phyloP scores from a whole-genome alignment of 2,329 filamentous ascomycete species.

The Fusarium gaditjirri region DNA sequence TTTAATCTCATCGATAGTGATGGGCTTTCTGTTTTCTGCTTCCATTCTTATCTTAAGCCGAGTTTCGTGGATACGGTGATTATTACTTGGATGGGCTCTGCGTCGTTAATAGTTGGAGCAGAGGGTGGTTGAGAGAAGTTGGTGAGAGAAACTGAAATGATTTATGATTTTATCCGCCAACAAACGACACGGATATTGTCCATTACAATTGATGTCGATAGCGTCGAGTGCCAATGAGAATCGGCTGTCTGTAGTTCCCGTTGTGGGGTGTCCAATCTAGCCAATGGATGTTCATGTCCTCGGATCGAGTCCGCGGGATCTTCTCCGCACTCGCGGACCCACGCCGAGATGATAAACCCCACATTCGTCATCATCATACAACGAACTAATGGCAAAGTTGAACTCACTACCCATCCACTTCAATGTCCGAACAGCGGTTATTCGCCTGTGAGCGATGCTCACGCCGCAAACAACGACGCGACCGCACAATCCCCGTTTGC shows the following conservation, averaged over 20 bases:
- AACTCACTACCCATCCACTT: not conserved
- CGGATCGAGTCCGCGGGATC: not conserved
- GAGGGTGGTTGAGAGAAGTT: too few relatives aligned
- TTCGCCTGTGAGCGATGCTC: not conserved
- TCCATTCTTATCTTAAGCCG: too few relatives aligned
- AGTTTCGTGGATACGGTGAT: too few relatives aligned
- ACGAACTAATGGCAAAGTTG: not conserved
- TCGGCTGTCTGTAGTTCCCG: not conserved
- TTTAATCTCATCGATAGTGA: not conserved
- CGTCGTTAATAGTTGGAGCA: too few relatives aligned
- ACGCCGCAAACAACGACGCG: not conserved
- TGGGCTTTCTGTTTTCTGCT: fast-evolving
- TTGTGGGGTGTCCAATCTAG: not conserved
- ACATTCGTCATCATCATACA: not conserved
- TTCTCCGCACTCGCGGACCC: not conserved
- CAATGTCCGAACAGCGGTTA: not conserved
- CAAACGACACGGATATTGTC: too few relatives aligned
- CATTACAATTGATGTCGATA: not conserved
- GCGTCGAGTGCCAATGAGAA: not conserved
- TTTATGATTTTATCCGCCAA: not conserved
- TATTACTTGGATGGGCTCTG: too few relatives aligned
- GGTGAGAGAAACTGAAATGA: too few relatives aligned
- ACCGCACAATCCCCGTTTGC: not conserved
- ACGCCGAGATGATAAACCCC: not conserved
- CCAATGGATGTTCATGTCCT: too few relatives aligned